A percentile compares a stretch with the other conserved stretches of the same genome.
Conservation (phyloP, 768 basidiomycete genomes). For the Tephrocybe sp. region DNA sequence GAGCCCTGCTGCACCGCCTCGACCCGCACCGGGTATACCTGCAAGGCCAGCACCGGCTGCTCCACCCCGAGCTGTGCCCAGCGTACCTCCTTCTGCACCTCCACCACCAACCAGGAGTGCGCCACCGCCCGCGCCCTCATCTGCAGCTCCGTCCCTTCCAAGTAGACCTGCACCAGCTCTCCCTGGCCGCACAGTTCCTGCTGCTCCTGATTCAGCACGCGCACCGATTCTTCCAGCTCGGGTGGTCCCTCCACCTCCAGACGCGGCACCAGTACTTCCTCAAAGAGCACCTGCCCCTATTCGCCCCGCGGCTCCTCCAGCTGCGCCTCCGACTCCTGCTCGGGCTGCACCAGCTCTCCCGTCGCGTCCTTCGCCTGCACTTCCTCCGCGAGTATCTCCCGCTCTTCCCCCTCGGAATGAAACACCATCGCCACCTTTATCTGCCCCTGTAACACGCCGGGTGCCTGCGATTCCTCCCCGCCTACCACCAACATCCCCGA, state of each 20-base stretch:
- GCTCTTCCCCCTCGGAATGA: conserved; percentile 35
- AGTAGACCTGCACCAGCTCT: not conserved
- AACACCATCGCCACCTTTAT: conserved; percentile 22
- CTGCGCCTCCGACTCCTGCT: conserved; percentile 28
- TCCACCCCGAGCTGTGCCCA: conserved; percentile 1
- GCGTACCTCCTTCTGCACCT: not conserved
- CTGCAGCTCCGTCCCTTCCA: conserved; percentile 24
- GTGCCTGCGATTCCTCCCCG: conserved; percentile 33
- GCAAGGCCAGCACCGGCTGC: not conserved
- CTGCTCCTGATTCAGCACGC: too few species aligned
- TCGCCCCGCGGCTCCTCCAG: conserved; percentile 30
- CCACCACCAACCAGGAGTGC: not conserved
- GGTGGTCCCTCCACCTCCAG: conserved; percentile 29
- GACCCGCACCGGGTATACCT: too few species aligned
- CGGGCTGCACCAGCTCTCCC: conserved; percentile 9
- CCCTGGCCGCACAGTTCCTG: not conserved
- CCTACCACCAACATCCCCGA: conserved; percentile 1
- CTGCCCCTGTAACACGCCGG: conserved; percentile 20
- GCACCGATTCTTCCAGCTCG: conserved; percentile 40
- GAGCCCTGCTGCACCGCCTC: too few species aligned
- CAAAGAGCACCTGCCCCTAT: conserved; percentile 39
- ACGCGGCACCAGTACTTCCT: conserved; percentile 38
- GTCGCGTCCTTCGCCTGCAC: conserved; percentile 10
- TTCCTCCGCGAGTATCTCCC: conserved; percentile 15
- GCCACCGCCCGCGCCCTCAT: conserved; percentile 21